Base-by-base conservation (phyloP, 2,329 filamentous ascomycete species). In the Alternaria gaisen region DNA sequence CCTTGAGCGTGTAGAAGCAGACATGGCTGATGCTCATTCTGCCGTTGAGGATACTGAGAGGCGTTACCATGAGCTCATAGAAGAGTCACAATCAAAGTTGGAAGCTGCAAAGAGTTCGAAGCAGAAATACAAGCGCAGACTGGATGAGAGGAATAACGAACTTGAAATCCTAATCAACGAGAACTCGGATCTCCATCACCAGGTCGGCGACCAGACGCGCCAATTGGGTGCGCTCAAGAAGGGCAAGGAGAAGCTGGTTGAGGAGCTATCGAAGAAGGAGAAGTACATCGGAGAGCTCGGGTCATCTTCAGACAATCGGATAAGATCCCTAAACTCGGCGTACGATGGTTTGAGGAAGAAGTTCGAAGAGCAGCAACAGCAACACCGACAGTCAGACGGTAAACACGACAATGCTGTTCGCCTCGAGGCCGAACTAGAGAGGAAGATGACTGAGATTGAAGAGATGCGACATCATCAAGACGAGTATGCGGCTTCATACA, bases 31-130 rank as follows among this genome's bases (percentile, higher is more conserved):
- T 4, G 73, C 75, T 10, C 72, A 77, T 52, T 69, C 65, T 46
- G 72, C 73, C 1, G 67, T 75, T 9, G 71, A 72, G 26, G 72
- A 74, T 24, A 78, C 72, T 24, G 66, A 74, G 51, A 72, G 63
- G 30, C 73, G 67, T 12, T 62, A 77, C 5, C 65, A 71, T 24
- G 64, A 64, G 11, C 76, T 73, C 36, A 55, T 75, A 0, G 60
- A 70, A 22, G 70, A 73, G 16, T 73, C 73, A 1, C 71, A 77
- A 47, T 69, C 70, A 1, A 77, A 74, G 46, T 55, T 79, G 10
- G 61, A 66, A 11, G 70, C 69, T 20, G 69, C 72, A 1, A 63
- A 67, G n/a, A 64, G 52, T 14, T 69, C 72, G 3, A 75, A 72
- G 53, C 50, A 69, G 18, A 74, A 74, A 43, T 78, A 77, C 61